These are phyloP conservation scores for Auricularia heimuer DNA, from an alignment of 768 basidiomycete species.

Conservation along the genomic window DNA sequence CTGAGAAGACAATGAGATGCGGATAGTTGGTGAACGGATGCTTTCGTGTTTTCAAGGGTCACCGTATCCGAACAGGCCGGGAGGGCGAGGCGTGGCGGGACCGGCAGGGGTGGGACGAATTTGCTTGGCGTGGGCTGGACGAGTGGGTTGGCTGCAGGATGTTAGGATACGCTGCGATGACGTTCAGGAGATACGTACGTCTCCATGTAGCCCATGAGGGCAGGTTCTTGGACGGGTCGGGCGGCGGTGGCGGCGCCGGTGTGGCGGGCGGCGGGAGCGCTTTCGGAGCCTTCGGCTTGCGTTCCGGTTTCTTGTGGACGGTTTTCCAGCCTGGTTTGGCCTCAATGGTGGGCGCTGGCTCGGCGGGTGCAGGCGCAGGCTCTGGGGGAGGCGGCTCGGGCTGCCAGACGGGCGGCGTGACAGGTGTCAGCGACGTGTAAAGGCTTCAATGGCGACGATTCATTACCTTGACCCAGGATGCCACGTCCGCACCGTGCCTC, in stretches of 20 bases:
- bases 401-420: neutral
- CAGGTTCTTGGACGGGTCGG: neutral
- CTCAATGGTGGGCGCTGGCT: conserved; percentile 6
- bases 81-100: conserved; percentile 1
- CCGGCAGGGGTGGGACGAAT: neutral
- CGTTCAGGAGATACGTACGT: neutral
- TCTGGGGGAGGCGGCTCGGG: conserved; percentile 6
- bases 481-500: conserved; percentile 14
- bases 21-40: too few species aligned
- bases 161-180: neutral
- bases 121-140: neutral
- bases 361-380: conserved; percentile 2
- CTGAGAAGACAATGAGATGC: too few species aligned
- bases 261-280: conserved; percentile 9
- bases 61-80: neutral
- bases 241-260: conserved; percentile 5
- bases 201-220: neutral
- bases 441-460: neutral
- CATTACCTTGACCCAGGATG: conserved; percentile 8
- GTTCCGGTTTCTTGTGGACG: conserved; percentile 9
- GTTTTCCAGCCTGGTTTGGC: conserved; percentile 13
- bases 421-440: conserved; percentile 5
- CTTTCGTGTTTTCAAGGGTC: neutral
- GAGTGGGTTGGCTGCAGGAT: neutral
- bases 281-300: conserved; percentile 6